phyloP scores from a whole-genome alignment of 768 basidiomycete species.

The Austroboletus eburneus region DNA sequence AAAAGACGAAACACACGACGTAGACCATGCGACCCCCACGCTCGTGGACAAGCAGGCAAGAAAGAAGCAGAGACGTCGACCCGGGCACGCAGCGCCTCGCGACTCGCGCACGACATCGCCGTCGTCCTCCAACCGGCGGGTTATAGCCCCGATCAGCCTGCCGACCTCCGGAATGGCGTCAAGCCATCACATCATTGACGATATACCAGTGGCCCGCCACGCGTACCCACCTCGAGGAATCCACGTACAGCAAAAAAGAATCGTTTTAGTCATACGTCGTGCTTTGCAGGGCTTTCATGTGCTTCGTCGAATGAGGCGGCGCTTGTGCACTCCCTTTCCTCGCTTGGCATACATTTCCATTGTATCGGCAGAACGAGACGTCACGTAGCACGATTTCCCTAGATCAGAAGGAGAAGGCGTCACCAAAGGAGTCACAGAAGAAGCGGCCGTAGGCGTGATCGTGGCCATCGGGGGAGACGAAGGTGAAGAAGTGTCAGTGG shows the following conservation, averaged over 20 bases:
- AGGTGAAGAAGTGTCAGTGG: constrained; percentile 20
- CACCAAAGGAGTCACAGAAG: constrained; percentile 7
- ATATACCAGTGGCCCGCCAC: too few species aligned
- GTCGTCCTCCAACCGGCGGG: too few species aligned
- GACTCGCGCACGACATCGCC: constrained; percentile 17
- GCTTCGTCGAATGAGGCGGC: constrained; percentile 19
- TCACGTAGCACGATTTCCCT: constrained; percentile 19
- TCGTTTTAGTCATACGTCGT: not conserved
- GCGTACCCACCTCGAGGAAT: not conserved
- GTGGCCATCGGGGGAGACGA: constrained; percentile 4
- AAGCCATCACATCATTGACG: too few species aligned
- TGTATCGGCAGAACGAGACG: constrained; percentile 7
- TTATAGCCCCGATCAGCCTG: constrained; percentile 6
- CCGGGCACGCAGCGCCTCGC: constrained; percentile 1
- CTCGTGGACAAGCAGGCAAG: not conserved
- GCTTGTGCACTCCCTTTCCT: constrained; percentile 15
- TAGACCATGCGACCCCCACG: not conserved
- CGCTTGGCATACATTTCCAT: constrained; percentile 16
- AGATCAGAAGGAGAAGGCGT: not conserved
- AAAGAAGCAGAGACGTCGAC: not conserved
- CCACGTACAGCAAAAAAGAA: not conserved
- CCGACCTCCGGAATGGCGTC: constrained; percentile 11
- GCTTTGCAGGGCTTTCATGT: constrained; percentile 1
- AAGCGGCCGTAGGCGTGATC: not conserved
- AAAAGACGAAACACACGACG: not conserved